A percentile compares a stretch with the other conserved stretches of the same genome.
Conservation (phyloP, 202 grass and related monocot species). For the Setaria italica region DNA sequence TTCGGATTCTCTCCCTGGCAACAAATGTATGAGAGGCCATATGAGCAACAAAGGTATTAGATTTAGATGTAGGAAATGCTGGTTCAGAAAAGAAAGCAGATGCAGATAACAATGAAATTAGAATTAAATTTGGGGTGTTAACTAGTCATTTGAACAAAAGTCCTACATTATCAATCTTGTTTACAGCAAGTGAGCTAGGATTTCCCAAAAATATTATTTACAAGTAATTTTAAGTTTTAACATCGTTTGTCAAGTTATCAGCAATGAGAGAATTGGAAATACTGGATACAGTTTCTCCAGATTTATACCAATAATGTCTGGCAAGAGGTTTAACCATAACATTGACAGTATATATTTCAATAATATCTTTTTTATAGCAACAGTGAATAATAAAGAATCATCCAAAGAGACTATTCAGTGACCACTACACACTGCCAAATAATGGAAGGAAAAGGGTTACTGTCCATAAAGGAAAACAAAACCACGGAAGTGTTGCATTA, state of each 20-base stretch:
- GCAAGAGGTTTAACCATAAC: slow-evolving; percentile 22
- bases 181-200: neutral
- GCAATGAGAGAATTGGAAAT: neutral
- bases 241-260: neutral
- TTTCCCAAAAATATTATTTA: neutral
- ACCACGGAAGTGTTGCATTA: neutral
- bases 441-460: neutral
- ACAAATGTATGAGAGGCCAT: slow-evolving; percentile 26
- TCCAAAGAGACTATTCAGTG: neutral
- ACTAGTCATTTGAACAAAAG: neutral
- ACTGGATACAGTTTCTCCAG: neutral
- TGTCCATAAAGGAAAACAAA: neutral
- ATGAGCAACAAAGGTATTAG: neutral
- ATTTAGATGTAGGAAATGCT: neutral
- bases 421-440: neutral
- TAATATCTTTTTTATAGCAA: neutral
- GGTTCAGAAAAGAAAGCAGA: neutral
- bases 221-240: slow-evolving; percentile 21
- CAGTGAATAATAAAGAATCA: neutral
- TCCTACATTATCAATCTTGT: neutral
- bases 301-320: neutral
- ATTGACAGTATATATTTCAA: slow-evolving; percentile 1
- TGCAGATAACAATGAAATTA: neutral
- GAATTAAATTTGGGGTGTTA: neutral
- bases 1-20: slow-evolving; percentile 91